Conservation (phyloP, 768 basidiomycete genomes). For the Amanita rubescens region DNA sequence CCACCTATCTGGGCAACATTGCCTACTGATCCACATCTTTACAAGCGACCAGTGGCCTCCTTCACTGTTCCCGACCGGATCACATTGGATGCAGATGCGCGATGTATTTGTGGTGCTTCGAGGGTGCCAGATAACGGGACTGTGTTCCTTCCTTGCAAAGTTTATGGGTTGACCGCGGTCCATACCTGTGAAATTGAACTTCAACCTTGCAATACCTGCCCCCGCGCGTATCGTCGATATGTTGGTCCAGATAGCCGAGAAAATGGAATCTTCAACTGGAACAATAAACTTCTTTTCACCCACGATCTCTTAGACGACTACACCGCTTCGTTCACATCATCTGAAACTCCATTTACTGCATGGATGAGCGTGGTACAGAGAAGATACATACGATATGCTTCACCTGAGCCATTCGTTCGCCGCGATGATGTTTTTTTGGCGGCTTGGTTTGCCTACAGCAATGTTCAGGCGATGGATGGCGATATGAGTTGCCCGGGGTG, state of each 20-base stretch:
- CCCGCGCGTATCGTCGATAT: neutral
- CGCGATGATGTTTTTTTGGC: slow-evolving; percentile 21
- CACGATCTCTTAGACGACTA: slow-evolving; percentile 29
- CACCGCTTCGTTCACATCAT: slow-evolving; percentile 22
- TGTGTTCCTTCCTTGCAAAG: neutral
- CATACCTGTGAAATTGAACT: neutral
- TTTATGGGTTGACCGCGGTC: neutral
- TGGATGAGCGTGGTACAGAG: slow-evolving; percentile 17
- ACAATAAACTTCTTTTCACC: slow-evolving; percentile 23
- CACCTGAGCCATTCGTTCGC: slow-evolving; percentile 15
- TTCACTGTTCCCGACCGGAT: too few relatives aligned
- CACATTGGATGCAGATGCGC: too few relatives aligned
- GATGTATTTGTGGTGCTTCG: too few relatives aligned
- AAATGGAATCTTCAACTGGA: slow-evolving; percentile 26
- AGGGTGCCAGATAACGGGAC: neutral
- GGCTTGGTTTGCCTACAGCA: slow-evolving; percentile 27
- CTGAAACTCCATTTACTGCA: slow-evolving; percentile 28
- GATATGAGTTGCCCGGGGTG: slow-evolving; percentile 22
- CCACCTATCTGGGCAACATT: neutral
- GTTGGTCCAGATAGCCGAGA: slow-evolving; percentile 24
- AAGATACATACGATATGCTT: slow-evolving; percentile 13
- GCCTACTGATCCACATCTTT: neutral
- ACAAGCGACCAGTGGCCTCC: neutral
- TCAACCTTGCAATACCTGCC: neutral
- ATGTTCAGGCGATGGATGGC: slow-evolving; percentile 15